phyloP scores from a whole-genome alignment of 352 stramenopile species.

The Pythium vanterpoolii region DNA sequence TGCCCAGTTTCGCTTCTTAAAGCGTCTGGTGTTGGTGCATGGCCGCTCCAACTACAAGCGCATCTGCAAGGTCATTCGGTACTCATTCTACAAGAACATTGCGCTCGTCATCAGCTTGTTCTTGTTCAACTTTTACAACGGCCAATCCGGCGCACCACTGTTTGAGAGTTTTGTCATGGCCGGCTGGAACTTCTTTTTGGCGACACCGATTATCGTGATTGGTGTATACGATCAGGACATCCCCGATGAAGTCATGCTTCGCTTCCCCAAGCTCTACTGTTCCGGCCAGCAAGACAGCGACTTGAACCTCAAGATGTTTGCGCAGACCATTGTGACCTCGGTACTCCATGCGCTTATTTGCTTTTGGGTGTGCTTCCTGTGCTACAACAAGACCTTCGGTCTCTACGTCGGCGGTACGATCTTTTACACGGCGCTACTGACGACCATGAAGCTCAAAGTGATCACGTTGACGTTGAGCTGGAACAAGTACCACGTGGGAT shows the following conservation, averaged over 20 bases:
- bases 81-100: slow-evolving; percentile 99
- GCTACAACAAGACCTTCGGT: slow-evolving; percentile 31
- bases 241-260: slow-evolving; percentile 36
- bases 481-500: slow-evolving; percentile 54
- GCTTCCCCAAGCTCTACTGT: slow-evolving; percentile 55
- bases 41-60: slow-evolving; percentile 97
- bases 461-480: slow-evolving; percentile 55
- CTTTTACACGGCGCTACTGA: slow-evolving; percentile 63
- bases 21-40: slow-evolving; percentile 93
- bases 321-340: slow-evolving; percentile 47
- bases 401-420: slow-evolving; percentile 55
- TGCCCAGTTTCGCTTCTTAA: slow-evolving; percentile 94
- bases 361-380: slow-evolving; percentile 48
- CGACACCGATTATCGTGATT: slow-evolving; percentile 87
- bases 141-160: slow-evolving; percentile 81
- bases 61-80: slow-evolving; percentile 92
- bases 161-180: slow-evolving; percentile 83
- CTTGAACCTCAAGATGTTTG: slow-evolving; percentile 58
- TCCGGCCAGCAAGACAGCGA: slow-evolving; percentile 48
- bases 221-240: slow-evolving; percentile 76
- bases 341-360: slow-evolving; percentile 51
- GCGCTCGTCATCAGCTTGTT: slow-evolving; percentile 92
- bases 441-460: slow-evolving; percentile 74
- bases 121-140: slow-evolving; percentile 91
- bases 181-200: slow-evolving; percentile 86